phyloP scores from a whole-genome alignment of 345 rosid species.

The Anacardium occidentale region DNA sequence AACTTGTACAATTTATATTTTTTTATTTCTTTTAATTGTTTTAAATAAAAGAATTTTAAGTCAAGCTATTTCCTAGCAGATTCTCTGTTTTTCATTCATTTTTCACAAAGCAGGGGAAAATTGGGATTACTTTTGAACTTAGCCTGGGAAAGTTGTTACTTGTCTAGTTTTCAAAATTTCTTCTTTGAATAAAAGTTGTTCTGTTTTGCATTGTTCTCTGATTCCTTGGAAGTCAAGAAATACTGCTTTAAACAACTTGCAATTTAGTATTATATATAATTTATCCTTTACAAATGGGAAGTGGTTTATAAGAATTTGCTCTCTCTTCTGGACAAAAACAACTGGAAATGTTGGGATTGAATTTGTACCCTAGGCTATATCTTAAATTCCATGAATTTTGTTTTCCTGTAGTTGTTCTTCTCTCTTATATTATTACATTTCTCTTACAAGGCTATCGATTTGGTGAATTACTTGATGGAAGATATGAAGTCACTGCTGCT shows the following conservation, averaged over 20 bases:
- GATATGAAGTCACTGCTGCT: conserved; percentile 92
- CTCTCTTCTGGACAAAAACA: neutral
- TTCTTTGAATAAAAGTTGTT: neutral
- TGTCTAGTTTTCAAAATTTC: neutral
- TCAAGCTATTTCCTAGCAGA: neutral
- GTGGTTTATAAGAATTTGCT: neutral
- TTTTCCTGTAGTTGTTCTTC: neutral
- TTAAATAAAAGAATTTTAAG: no score
- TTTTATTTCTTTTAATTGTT: neutral
- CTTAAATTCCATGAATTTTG: neutral
- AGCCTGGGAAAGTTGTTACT: neutral
- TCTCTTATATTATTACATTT: conserved; percentile 6
- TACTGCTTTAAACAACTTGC: neutral
- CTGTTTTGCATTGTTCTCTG: neutral
- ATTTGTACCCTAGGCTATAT: neutral
- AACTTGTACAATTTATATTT: neutral
- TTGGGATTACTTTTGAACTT: neutral
- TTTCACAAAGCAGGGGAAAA: no score
- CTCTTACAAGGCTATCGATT: conserved; percentile 68
- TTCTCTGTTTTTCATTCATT: neutral
- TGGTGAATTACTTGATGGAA: conserved; percentile 93
- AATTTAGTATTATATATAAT: neutral
- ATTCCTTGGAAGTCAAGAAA: neutral
- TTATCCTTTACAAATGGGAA: neutral
- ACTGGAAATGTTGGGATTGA: neutral